phyloP scores from a whole-genome alignment of 169 alveolate species.

The Plasmodium sp. region DNA sequence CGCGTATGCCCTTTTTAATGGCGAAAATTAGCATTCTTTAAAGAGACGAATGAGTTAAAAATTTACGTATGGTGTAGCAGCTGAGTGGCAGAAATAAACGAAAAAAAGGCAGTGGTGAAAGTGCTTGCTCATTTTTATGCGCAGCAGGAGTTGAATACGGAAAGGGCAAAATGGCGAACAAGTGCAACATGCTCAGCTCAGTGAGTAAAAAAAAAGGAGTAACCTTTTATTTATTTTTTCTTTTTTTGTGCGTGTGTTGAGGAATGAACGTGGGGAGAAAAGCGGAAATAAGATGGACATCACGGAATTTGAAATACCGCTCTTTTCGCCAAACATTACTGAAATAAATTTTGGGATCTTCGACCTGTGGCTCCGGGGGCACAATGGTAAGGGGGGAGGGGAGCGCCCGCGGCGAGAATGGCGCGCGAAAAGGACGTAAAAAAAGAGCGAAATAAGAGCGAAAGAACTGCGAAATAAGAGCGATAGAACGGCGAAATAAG shows the following conservation, averaged over 20 bases:
- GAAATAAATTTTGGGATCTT: slow-evolving; percentile 57
- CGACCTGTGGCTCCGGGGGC: slow-evolving; percentile 48
- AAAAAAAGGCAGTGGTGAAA: neutral
- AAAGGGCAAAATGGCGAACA: neutral
- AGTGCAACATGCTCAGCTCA: neutral
- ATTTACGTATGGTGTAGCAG: neutral
- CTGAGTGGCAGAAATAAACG: neutral
- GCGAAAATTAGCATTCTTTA: neutral
- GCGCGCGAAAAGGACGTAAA: too few relatives aligned
- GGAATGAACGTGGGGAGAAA: neutral
- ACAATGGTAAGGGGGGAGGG: slow-evolving; percentile 31
- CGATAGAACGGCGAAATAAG: neutral
- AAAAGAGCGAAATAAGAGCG: neutral
- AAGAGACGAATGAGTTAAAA: neutral
- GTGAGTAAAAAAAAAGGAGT: neutral
- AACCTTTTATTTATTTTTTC: neutral
- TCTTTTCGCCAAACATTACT: slow-evolving; percentile 63
- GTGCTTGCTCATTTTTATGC: neutral
- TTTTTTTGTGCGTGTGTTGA: neutral
- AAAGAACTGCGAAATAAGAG: neutral
- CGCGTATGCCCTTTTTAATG: neutral
- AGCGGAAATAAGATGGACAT: slow-evolving; percentile 43
- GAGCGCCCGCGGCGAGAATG: neutral
- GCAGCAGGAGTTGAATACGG: neutral
- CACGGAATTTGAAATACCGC: slow-evolving; percentile 35